phyloP scores from a whole-genome alignment of 208 protist species.

The Vickermania spadyakhi region DNA sequence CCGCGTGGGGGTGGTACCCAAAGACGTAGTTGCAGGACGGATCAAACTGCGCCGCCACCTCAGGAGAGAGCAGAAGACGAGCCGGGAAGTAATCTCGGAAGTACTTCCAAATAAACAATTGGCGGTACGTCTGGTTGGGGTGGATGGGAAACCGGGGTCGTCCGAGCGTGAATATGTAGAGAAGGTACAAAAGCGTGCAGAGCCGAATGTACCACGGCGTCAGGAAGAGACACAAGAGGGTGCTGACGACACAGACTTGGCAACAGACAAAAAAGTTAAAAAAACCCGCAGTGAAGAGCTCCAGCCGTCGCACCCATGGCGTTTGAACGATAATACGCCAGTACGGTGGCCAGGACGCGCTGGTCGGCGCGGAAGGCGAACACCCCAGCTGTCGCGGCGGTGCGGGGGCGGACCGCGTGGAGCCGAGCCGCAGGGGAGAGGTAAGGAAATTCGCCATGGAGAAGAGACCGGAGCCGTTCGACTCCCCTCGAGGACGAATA shows the following conservation, averaged over 20 bases:
- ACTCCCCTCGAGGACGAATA: background rate
- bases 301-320: slow-evolving; percentile 33
- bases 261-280: slow-evolving; percentile 70
- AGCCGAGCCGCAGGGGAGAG: background rate
- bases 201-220: slow-evolving; percentile 27
- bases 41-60: slow-evolving; percentile 35
- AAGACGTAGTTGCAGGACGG: slow-evolving; percentile 76
- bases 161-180: slow-evolving; percentile 59
- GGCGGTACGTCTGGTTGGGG: slow-evolving; percentile 14
- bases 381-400: slow-evolving; percentile 11
- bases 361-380: background rate
- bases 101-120: slow-evolving; percentile 37
- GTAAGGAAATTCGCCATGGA: background rate
- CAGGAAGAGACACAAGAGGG: slow-evolving; percentile 24
- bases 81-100: slow-evolving; percentile 83
- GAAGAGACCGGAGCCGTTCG: background rate
- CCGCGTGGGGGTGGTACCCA: slow-evolving; percentile 81
- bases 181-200: slow-evolving; percentile 47
- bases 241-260: slow-evolving; percentile 26
- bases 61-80: slow-evolving; percentile 48
- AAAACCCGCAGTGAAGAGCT: slow-evolving; percentile 26
- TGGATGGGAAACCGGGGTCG: slow-evolving; percentile 29
- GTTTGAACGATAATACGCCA: slow-evolving; percentile 43
- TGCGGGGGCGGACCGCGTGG: slow-evolving; percentile 16
- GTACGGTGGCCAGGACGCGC: slow-evolving; percentile 9